phyloP scores from a whole-genome alignment of 352 stramenopile genomes.

The Plasmopara muralis region DNA sequence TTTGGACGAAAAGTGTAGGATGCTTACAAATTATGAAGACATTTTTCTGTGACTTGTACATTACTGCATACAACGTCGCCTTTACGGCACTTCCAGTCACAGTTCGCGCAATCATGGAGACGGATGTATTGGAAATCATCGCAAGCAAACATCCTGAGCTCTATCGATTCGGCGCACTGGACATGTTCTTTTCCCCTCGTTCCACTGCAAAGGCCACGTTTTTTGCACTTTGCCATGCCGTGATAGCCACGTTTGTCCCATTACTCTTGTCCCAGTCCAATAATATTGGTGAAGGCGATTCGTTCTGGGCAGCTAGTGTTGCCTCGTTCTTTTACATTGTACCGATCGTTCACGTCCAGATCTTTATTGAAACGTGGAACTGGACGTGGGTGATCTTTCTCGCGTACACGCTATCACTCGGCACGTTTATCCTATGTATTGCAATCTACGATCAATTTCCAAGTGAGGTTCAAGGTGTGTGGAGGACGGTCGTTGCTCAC shows the following conservation, averaged over 20 bases:
- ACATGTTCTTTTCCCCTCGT: conserved; percentile 54
- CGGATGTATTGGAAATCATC: conserved; percentile 58
- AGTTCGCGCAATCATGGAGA: conserved; percentile 67
- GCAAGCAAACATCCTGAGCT: conserved; percentile 65
- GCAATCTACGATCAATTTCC: conserved; percentile 50
- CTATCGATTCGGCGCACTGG: conserved; percentile 49
- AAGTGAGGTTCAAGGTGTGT: conserved; percentile 43
- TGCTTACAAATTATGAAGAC: conserved; percentile 29
- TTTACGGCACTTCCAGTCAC: conserved; percentile 89
- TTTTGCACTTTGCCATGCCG: conserved; percentile 48
- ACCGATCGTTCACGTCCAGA: conserved; percentile 87
- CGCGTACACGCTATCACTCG: conserved; percentile 44
- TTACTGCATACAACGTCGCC: conserved; percentile 92
- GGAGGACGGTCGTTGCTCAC: conserved; percentile 22
- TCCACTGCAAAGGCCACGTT: conserved; percentile 37
- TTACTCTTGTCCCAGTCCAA: conserved; percentile 48
- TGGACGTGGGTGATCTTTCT: conserved; percentile 45
- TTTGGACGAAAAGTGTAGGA: not conserved
- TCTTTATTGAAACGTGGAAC: conserved; percentile 75
- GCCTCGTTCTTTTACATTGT: conserved; percentile 92
- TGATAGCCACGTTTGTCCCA: conserved; percentile 50
- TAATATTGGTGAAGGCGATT: conserved; percentile 34
- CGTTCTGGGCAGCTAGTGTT: conserved; percentile 87
- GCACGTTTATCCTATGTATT: conserved; percentile 42
- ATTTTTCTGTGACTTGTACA: conserved; percentile 78